Evolutionary conservation across 352 stramenopile genomes (phyloP).

Genomic region (Pythium brassicae): DNA sequence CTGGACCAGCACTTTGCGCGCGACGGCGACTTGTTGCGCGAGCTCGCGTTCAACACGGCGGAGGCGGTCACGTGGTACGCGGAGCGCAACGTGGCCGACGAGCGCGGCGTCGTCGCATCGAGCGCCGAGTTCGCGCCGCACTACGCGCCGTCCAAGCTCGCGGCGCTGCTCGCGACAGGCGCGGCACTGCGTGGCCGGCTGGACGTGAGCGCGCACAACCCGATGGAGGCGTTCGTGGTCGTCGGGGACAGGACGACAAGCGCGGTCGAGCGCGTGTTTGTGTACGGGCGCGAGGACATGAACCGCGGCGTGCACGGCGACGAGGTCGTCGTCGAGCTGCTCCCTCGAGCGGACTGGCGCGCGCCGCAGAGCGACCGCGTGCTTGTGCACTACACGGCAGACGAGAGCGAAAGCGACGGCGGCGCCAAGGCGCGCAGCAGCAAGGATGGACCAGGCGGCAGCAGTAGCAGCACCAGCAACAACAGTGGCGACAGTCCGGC

Average conservation of each 20-base stretch:
- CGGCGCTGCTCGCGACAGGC: slow-evolving; percentile 24
- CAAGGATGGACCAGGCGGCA: slow-evolving; percentile 12
- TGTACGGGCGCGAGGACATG: slow-evolving; percentile 79
- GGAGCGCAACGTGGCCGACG: slow-evolving; percentile 18
- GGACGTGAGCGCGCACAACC: slow-evolving; percentile 68
- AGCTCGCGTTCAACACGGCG: slow-evolving; percentile 57
- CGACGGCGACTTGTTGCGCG: slow-evolving; percentile 36
- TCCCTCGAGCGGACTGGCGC: slow-evolving; percentile 80
- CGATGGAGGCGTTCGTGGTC: slow-evolving; percentile 70
- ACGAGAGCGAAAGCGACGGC: slow-evolving; percentile 31
- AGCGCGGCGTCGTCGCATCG: slow-evolving; percentile 17
- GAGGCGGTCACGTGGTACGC: slow-evolving; percentile 50
- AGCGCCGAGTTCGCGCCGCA: slow-evolving; percentile 59
- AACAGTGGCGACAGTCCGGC: neutral
- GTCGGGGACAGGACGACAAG: slow-evolving; percentile 27
- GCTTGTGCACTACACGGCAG: slow-evolving; percentile 64
- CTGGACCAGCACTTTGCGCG: slow-evolving; percentile 33
- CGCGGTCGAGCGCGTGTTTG: slow-evolving; percentile 52
- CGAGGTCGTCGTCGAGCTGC: slow-evolving; percentile 92
- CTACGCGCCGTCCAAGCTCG: slow-evolving; percentile 26
- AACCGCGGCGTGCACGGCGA: slow-evolving; percentile 98
- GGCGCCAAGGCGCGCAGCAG: slow-evolving; percentile 1
- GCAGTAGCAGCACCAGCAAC: slow-evolving; percentile 2
- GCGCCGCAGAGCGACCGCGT: slow-evolving; percentile 52
- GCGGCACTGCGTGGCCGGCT: slow-evolving; percentile 46